Conservation (phyloP, 257 asterid species). For the Verbena officinalis region DNA sequence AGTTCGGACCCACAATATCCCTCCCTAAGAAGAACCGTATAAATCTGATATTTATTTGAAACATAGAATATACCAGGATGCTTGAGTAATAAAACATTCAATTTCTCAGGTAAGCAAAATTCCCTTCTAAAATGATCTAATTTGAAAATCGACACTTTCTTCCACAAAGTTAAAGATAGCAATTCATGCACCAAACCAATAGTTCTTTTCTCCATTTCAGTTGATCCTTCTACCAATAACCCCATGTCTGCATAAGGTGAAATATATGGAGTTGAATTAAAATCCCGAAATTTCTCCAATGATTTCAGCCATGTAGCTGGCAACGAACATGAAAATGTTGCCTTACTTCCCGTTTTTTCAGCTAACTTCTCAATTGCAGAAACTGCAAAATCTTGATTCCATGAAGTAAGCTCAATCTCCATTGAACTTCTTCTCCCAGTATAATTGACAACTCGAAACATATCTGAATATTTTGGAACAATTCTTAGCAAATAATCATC, state of each 20-base stretch:
- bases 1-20: slow-evolving; percentile 67
- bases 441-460: slow-evolving; percentile 64
- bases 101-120: slow-evolving; percentile 66
- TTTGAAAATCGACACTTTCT: slow-evolving; percentile 70
- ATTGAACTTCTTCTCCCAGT: slow-evolving; percentile 78
- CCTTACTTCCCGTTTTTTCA: slow-evolving; percentile 46
- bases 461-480: slow-evolving; percentile 74
- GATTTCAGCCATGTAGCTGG: slow-evolving; percentile 78
- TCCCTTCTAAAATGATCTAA: slow-evolving; percentile 78
- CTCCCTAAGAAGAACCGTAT: slow-evolving; percentile 84
- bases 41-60: slow-evolving; percentile 68
- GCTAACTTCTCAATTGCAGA: slow-evolving; percentile 66
- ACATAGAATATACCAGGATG: slow-evolving; percentile 91
- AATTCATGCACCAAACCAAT: slow-evolving; percentile 76
- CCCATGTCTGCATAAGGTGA: slow-evolving; percentile 61
- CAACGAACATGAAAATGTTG: slow-evolving; percentile 66
- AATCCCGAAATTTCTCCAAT: slow-evolving; percentile 75
- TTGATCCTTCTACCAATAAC: slow-evolving; percentile 56
- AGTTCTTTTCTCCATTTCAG: slow-evolving; percentile 73
- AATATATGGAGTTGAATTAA: slow-evolving; percentile 72
- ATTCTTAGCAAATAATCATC: slow-evolving; percentile 85
- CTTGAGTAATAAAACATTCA: slow-evolving; percentile 72
- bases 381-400: slow-evolving; percentile 65
- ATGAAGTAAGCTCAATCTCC: slow-evolving; percentile 75
- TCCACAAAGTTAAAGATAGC: slow-evolving; percentile 82